Evolutionary conservation across 352 stramenopile species (phyloP).

Genomic region (Globisporangium cylindrosporum): DNA sequence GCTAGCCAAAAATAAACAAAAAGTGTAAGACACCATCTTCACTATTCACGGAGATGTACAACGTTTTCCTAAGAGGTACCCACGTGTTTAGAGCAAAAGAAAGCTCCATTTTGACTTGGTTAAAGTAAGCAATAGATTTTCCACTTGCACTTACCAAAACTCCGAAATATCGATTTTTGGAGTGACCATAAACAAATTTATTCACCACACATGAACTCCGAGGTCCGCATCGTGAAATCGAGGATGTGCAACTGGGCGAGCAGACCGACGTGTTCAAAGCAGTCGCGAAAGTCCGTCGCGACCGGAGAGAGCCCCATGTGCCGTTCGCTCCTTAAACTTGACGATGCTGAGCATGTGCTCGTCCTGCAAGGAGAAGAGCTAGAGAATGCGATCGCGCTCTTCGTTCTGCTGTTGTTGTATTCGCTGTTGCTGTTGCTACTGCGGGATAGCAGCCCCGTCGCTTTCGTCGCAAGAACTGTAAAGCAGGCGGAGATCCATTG

Average conservation of each 20-base stretch:
- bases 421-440: background rate
- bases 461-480: constrained; percentile 2
- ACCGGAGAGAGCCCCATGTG: constrained; percentile 41
- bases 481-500: background rate
- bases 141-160: too few species aligned
- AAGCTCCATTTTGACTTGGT: too few species aligned
- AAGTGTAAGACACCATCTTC: too few species aligned
- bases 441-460: background rate
- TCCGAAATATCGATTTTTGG: too few species aligned
- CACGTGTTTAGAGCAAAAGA: too few species aligned
- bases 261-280: constrained; percentile 59
- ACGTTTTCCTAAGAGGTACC: too few species aligned
- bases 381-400: constrained; percentile 30
- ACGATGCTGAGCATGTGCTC: constrained; percentile 55
- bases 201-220: constrained; percentile 63
- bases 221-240: constrained; percentile 57
- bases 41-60: too few species aligned
- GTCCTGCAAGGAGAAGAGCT: constrained; percentile 58
- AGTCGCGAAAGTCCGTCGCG: constrained; percentile 52
- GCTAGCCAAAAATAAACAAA: too few species aligned
- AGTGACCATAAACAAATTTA: too few species aligned
- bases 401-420: background rate
- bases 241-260: constrained; percentile 50
- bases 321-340: constrained; percentile 61
- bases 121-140: too few species aligned